Percentiles rank a stretch among this genome's conserved stretches.
Conservation (phyloP, 345 rosid genomes). For the Eucalyptus fibrosa region DNA sequence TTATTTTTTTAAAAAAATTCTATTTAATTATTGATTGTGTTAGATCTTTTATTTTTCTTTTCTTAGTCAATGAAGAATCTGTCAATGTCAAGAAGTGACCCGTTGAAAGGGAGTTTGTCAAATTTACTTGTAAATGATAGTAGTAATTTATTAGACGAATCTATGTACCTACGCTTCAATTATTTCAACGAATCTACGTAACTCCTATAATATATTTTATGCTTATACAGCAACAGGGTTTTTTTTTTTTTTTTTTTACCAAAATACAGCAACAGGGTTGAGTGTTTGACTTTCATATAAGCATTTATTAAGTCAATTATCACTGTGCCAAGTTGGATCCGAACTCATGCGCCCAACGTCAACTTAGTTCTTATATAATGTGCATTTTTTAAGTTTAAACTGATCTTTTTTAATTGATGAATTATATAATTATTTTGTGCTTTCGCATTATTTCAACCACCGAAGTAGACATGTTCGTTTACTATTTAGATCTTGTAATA, state of each 20-base stretch:
- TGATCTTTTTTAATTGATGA: background rate
- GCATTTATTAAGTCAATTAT: background rate
- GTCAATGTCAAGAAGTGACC: background rate
- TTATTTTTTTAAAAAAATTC: rapidly evolving
- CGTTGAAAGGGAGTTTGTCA: background rate
- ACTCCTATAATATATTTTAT: too few species aligned
- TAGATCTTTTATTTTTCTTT: too few species aligned
- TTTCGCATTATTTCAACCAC: background rate
- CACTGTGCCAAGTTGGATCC: background rate
- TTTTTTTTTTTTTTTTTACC: too few species aligned
- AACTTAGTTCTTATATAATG: background rate
- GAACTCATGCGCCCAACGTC: background rate
- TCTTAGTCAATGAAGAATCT: too few species aligned
- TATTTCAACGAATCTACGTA: too few species aligned
- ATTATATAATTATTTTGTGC: background rate
- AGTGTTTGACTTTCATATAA: background rate
- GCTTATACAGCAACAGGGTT: background rate
- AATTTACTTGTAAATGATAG: background rate
- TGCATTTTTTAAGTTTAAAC: background rate
- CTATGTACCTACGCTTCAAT: too few species aligned
- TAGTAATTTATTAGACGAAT: background rate
- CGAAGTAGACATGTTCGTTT: background rate
- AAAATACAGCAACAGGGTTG: background rate
- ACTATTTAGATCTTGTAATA: background rate
- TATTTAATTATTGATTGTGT: too few species aligned